Evolutionary conservation across 768 basidiomycete species (phyloP), one percentile per base, ranked within the genome.

Genomic region (Pisolithus microcarpus): DNA sequence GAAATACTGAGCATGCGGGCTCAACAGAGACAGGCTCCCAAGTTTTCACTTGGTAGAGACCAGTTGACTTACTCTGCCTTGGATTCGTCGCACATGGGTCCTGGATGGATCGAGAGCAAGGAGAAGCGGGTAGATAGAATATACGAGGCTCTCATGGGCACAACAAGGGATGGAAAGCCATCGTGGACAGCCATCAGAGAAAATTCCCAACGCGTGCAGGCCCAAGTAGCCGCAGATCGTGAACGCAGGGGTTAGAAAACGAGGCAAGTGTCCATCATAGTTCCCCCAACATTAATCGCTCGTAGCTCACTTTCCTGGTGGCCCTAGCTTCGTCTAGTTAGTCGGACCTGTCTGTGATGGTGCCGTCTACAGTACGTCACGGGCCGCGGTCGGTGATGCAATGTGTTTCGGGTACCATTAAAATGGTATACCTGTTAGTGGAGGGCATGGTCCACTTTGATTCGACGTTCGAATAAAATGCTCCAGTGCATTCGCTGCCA

Each of bases 151-250:
- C 48, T 67, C 52, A 60, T 69, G 57, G 67, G 66, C 4, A 62
- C 58, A 2, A 57, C 61, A 37, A 59, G 15, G 38, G 58, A 68
- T n/a, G 65, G 67, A 28, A 59, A 54, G 19, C 67, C 66, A 34
- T 69, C 62, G 43, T 67, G 66, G 66, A 37, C 62, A 39, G 64
- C 63, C 9, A 43, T 67, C 50, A 66, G 62, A 43, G 67, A 68
- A 47, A 67, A 64, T 38, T 54, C 47, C 34, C 16, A 50, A 49
- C 55, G 57, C 48, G 48, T 64, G 13, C 52, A 56, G 39, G 50
- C 44, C 1, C 63, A 62, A 16, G 45, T 60, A 4, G 53, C 54
- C 26, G 38, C 49, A 26, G 65, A 60, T 37, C 52, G 45, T 19
- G 19, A 34, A 31, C 46, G 39, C 16, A 43, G 42, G 23, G 51